Conservation (phyloP, 805 yeast species). For the Ogataea dorogensis region DNA sequence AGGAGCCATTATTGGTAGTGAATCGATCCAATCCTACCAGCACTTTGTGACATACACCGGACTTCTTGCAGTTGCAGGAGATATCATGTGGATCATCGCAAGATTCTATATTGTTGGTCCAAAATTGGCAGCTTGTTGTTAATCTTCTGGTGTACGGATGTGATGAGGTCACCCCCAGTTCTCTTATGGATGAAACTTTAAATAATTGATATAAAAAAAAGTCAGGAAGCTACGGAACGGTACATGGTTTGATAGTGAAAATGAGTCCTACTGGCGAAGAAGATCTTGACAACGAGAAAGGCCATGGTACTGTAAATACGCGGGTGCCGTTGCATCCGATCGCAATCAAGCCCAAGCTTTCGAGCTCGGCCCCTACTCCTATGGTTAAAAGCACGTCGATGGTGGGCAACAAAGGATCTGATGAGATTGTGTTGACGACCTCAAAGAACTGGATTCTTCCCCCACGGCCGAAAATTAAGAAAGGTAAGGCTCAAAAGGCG, state of each 20-base stretch:
- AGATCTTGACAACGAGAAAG: constrained; percentile 1
- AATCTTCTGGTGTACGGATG: constrained; percentile 5
- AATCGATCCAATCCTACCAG: constrained; percentile 34
- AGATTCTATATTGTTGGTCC: constrained; percentile 47
- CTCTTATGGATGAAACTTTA: neutral
- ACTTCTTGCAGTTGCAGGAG: constrained; percentile 37
- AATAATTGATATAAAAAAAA: constrained; percentile 1
- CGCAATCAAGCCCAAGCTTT: constrained; percentile 11
- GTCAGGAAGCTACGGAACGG: constrained; percentile 9
- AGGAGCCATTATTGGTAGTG: constrained; percentile 37
- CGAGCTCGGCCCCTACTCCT: too few relatives aligned
- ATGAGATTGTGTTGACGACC: constrained; percentile 35
- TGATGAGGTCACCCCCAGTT: neutral
- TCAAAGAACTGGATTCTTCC: constrained; percentile 52
- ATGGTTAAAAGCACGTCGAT: constrained; percentile 16
- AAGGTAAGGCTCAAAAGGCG: constrained; percentile 13
- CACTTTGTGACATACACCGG: constrained; percentile 38
- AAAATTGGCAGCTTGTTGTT: constrained; percentile 26
- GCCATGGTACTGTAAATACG: constrained; percentile 1
- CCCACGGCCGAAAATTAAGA: constrained; percentile 46
- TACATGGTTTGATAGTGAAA: constrained; percentile 2
- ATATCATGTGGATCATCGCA: constrained; percentile 41
- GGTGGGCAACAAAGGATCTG: constrained; percentile 25
- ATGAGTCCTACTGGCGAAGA: constrained; percentile 7
- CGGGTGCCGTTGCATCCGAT: constrained; percentile 9